phyloP scores from a whole-genome alignment of 345 rosid species.

The Brassica nigra region DNA sequence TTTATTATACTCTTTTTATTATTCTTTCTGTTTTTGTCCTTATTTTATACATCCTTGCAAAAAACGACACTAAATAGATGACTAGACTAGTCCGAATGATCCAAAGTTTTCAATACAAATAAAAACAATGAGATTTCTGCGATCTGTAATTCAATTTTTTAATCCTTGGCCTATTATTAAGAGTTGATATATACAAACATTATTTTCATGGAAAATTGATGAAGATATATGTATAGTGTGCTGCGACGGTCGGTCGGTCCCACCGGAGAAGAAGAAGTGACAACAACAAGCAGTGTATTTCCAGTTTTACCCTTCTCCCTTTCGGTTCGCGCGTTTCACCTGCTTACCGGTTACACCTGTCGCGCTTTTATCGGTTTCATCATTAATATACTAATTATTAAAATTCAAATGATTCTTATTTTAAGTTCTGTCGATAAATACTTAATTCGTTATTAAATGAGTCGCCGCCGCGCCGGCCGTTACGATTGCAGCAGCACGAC shows the following conservation, averaged over 20 bases:
- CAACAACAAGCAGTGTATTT: constrained; percentile 27
- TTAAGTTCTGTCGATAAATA: not conserved
- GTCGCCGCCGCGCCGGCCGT: constrained; percentile 35
- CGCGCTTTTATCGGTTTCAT: constrained; percentile 19
- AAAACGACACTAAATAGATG: constrained; percentile 17
- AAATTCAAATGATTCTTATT: not conserved
- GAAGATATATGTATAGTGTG: constrained; percentile 34
- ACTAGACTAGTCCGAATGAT: constrained; percentile 1
- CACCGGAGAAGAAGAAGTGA: constrained; percentile 28
- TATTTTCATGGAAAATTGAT: constrained; percentile 17
- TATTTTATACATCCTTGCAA: constrained; percentile 12
- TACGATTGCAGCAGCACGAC: constrained; percentile 29
- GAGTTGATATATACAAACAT: not conserved
- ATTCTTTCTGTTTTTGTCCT: constrained; percentile 30
- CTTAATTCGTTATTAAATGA: not conserved
- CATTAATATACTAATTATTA: not conserved
- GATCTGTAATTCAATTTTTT: constrained; percentile 14
- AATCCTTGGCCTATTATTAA: not conserved
- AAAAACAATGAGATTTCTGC: constrained; percentile 8
- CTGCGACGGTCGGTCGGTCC: constrained; percentile 31
- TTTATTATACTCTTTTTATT: constrained; percentile 18
- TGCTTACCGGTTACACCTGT: constrained; percentile 38
- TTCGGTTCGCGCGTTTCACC: constrained; percentile 39
- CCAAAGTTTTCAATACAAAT: constrained; percentile 4
- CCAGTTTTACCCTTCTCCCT: constrained; percentile 24